Percentiles rank a stretch among this genome's conserved stretches.
Evolutionary conservation across 2,329 filamentous ascomycete genomes (phyloP).

Genomic region (Pseudogymnoascus sp.): DNA sequence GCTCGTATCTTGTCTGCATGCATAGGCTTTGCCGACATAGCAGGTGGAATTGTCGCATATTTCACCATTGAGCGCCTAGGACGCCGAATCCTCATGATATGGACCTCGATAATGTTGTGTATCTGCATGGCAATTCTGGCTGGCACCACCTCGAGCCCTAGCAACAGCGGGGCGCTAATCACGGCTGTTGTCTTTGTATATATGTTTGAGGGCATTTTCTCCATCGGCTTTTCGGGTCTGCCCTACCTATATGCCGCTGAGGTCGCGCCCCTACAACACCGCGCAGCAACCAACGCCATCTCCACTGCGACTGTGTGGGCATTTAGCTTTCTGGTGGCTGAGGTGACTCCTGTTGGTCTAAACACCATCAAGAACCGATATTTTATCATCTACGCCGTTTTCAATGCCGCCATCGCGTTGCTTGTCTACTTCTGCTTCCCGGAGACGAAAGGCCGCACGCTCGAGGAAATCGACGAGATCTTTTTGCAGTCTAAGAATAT

Average conservation of each 20-base stretch:
- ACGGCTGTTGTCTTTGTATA: slow-evolving; percentile 46
- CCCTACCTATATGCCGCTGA: slow-evolving; percentile 15
- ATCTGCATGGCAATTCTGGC: slow-evolving; percentile 56
- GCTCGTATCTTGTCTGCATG: slow-evolving; percentile 1
- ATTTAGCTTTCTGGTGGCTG: slow-evolving; percentile 13
- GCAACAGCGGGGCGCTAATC: slow-evolving; percentile 31
- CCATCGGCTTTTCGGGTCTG: slow-evolving; percentile 12
- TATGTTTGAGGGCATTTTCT: slow-evolving; percentile 46
- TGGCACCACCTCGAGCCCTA: slow-evolving; percentile 39
- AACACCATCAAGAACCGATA: slow-evolving; percentile 12
- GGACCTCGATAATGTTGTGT: slow-evolving; percentile 32
- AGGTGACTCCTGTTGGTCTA: slow-evolving; percentile 13
- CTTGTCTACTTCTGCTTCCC: slow-evolving; percentile 16
- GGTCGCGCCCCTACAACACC: slow-evolving; percentile 12
- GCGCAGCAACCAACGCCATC: slow-evolving; percentile 10
- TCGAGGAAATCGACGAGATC: slow-evolving; percentile 17
- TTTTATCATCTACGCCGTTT: slow-evolving; percentile 15
- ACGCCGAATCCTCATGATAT: slow-evolving; percentile 9
- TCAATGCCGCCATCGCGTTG: neutral
- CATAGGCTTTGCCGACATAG: slow-evolving; percentile 49
- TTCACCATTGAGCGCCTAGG: slow-evolving; percentile 12
- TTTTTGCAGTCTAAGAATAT: slow-evolving; percentile 15
- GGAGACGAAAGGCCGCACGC: slow-evolving; percentile 14
- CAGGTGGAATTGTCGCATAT: slow-evolving; percentile 31
- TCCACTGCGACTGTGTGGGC: slow-evolving; percentile 13